Evolutionary conservation across 345 rosid species (phyloP).

Genomic region (Eucalyptus pauciflora): DNA sequence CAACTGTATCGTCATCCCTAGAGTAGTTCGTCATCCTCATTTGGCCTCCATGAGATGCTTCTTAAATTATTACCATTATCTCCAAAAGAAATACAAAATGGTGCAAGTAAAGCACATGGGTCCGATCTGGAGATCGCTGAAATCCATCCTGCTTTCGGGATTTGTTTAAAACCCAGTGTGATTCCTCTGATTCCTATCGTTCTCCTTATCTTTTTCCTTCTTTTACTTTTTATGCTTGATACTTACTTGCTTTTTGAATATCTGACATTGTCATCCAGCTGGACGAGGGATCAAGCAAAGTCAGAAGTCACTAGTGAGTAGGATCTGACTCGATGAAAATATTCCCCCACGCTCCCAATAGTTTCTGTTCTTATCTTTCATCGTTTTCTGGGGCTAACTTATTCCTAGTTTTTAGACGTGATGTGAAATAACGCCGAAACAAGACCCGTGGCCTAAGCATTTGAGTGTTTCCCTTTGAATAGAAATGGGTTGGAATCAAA

Average conservation of each 20-base stretch:
- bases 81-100: neutral
- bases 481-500: neutral
- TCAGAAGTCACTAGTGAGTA: slow-evolving; percentile 28
- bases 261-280: neutral
- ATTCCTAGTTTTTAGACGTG: neutral
- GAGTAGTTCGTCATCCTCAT: neutral
- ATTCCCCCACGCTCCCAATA: neutral
- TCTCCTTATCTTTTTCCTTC: neutral
- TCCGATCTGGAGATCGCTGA: neutral
- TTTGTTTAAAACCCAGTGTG: neutral
- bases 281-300: neutral
- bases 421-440: neutral
- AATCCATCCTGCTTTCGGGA: neutral
- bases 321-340: slow-evolving; percentile 21
- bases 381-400: neutral
- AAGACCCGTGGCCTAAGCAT: neutral
- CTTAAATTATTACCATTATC: neutral
- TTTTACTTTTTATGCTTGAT: neutral
- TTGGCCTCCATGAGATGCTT: neutral
- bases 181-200: neutral
- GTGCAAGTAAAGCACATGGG: neutral
- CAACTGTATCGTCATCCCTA: neutral
- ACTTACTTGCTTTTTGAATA: neutral
- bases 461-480: neutral
- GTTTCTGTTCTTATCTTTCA: neutral